Percentiles rank a stretch among this genome's conserved stretches.
These are phyloP conservation scores for Lactifluus rugatus DNA, from an alignment of 768 basidiomycete species.

Conservation along the genomic window DNA sequence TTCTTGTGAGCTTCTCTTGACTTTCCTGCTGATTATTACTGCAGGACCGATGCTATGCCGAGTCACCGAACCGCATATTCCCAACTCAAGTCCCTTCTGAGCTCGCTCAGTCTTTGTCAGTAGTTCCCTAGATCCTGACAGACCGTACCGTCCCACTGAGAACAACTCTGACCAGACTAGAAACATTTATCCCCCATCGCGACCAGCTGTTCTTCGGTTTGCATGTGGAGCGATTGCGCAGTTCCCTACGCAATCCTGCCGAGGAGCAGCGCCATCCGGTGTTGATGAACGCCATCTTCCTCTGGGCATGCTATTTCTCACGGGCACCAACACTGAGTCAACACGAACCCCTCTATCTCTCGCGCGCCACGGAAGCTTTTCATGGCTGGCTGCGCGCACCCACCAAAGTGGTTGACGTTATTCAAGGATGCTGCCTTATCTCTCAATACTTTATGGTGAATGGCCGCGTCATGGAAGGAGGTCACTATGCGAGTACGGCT, in stretches of 20 bases:
- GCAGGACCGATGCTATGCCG: constrained; percentile 7
- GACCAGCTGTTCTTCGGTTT: constrained; percentile 67
- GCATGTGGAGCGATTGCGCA: constrained; percentile 55
- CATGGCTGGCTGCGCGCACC: constrained; percentile 50
- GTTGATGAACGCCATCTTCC: constrained; percentile 71
- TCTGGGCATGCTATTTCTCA: constrained; percentile 77
- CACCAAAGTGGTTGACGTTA: constrained; percentile 53
- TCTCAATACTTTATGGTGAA: constrained; percentile 70
- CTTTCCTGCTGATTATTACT: not conserved
- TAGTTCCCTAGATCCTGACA: not conserved
- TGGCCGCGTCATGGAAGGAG: constrained; percentile 68
- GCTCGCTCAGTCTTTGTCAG: constrained; percentile 58
- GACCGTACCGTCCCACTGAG: not conserved
- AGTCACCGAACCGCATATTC: constrained; percentile 23
- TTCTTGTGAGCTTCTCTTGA: not conserved
- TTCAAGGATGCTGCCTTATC: constrained; percentile 68
- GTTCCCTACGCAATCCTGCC: constrained; percentile 43
- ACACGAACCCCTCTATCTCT: constrained; percentile 66
- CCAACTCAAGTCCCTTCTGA: constrained; percentile 45
- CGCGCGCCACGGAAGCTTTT: constrained; percentile 50
- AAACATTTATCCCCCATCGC: constrained; percentile 66
- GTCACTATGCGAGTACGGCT: constrained; percentile 67
- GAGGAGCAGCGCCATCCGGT: constrained; percentile 64
- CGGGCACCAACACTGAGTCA: constrained; percentile 58
- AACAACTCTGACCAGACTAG: constrained; percentile 37